A percentile compares a stretch with the other conserved stretches of the same genome.
Evolutionary conservation across 1,284 basidiomycete genomes (phyloP).

Genomic region (Vanrija sp.): DNA sequence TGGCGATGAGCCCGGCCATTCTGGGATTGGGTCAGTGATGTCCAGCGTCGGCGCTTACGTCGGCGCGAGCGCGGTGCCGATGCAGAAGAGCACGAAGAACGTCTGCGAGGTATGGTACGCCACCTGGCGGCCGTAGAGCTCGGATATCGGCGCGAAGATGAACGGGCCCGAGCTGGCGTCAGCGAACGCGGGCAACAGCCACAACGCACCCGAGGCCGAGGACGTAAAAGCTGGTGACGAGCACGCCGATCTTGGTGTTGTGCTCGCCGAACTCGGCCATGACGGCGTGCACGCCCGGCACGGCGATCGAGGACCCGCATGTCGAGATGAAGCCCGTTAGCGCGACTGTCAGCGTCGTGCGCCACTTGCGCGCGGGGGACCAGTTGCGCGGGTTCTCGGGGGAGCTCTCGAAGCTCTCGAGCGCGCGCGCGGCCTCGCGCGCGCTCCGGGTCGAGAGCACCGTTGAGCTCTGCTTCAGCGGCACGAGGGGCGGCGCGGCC

Average conservation of each 20-base stretch:
- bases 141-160: constrained; percentile 50
- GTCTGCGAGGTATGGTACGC: constrained; percentile 42
- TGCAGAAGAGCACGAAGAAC: constrained; percentile 41
- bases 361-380: constrained; percentile 29
- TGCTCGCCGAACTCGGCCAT: constrained; percentile 33
- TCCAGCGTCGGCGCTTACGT: too few species aligned
- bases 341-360: constrained; percentile 32
- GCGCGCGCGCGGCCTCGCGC: constrained; percentile 23
- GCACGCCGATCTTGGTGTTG: constrained; percentile 38
- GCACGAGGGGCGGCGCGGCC: background rate
- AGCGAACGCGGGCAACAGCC: too few species aligned
- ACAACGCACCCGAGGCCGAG: constrained; percentile 42
- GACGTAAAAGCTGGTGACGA: constrained; percentile 43
- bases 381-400: constrained; percentile 42
- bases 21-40: constrained; percentile 29
- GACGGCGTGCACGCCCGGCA: constrained; percentile 36
- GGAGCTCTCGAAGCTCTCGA: constrained; percentile 27
- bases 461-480: constrained; percentile 11
- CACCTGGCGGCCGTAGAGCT: constrained; percentile 50
- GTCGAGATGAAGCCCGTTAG: constrained; percentile 46
- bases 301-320: constrained; percentile 39
- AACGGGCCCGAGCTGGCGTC: constrained; percentile 46
- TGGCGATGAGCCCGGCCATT: constrained; percentile 35
- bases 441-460: constrained; percentile 22
- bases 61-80: constrained; percentile 37